phyloP scores from a whole-genome alignment of 257 asterid genomes.

The Capsicum chinense region DNA sequence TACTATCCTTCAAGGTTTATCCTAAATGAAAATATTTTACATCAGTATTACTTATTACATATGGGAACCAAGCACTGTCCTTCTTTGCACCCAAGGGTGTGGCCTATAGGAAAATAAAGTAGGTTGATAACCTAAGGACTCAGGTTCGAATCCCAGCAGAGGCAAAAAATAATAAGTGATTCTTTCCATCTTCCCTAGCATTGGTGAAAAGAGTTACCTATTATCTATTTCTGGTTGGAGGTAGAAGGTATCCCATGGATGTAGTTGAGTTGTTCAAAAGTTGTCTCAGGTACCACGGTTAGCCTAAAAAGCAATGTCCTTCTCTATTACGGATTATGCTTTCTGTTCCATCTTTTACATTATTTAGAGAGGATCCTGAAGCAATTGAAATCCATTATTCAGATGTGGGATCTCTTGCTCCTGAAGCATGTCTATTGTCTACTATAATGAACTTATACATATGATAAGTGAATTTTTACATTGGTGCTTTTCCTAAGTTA shows the following conservation, averaged over 20 bases:
- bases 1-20: constrained; percentile 71
- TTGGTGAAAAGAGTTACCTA: too few species aligned
- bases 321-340: neutral
- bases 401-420: constrained; percentile 79
- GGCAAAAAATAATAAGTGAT: too few species aligned
- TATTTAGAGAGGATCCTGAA: constrained; percentile 68
- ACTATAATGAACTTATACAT: constrained; percentile 79
- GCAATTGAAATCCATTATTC: constrained; percentile 65
- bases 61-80: neutral
- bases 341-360: neutral
- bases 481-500: neutral
- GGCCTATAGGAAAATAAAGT: too few species aligned
- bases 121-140: too few species aligned
- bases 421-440: constrained; percentile 77
- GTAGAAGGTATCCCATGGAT: too few species aligned
- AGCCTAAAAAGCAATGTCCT: too few species aligned
- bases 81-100: too few species aligned
- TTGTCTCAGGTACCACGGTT: too few species aligned
- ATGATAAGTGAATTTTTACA: constrained; percentile 51
- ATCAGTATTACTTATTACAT: neutral
- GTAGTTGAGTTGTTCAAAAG: too few species aligned
- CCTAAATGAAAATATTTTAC: neutral
- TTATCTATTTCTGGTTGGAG: too few species aligned
- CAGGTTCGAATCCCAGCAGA: too few species aligned
- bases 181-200: too few species aligned